Percentiles rank a stretch among this genome's conserved stretches.
These are phyloP conservation scores for Saccharomycopsis fermentans DNA, from an alignment of 805 yeast species.

Conservation along the genomic window DNA sequence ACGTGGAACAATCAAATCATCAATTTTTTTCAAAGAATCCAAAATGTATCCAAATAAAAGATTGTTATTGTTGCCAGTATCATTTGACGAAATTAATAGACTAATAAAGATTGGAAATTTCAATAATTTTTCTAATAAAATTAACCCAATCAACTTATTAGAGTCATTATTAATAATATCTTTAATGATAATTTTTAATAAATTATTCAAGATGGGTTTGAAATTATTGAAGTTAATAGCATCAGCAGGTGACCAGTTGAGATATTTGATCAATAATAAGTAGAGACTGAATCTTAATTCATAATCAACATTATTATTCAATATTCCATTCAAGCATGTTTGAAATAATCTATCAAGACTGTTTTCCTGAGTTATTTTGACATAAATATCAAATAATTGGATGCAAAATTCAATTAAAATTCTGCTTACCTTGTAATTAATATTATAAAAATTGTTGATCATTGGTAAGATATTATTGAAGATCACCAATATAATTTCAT, in stretches of 20 bases:
- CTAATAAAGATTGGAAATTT: not conserved
- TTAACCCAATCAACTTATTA: slow-evolving; percentile 61
- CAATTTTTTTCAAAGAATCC: not conserved
- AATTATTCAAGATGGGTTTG: slow-evolving; percentile 35
- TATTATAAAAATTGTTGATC: slow-evolving; percentile 62
- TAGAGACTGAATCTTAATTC: slow-evolving; percentile 71
- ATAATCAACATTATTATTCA: slow-evolving; percentile 58
- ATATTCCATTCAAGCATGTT: slow-evolving; percentile 64
- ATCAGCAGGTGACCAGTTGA: slow-evolving; percentile 40
- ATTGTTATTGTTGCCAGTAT: slow-evolving; percentile 15
- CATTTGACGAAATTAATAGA: slow-evolving; percentile 36
- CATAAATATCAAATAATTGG: slow-evolving; percentile 50
- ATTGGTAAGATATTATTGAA: slow-evolving; percentile 70
- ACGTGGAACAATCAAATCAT: not conserved
- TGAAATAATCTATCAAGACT: slow-evolving; percentile 61
- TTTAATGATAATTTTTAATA: slow-evolving; percentile 56
- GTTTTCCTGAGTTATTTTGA: slow-evolving; percentile 21
- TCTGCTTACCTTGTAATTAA: slow-evolving; percentile 57
- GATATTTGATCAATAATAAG: slow-evolving; percentile 55
- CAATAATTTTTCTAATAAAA: slow-evolving; percentile 60
- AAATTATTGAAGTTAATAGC: slow-evolving; percentile 14
- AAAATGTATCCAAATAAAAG: not conserved
- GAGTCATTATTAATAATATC: slow-evolving; percentile 76
- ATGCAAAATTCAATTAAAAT: slow-evolving; percentile 72
- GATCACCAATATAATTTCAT: slow-evolving; percentile 56